Base-by-base conservation (phyloP, 2,329 filamentous ascomycete genomes). In the Pseudogymnoascus sp. region DNA sequence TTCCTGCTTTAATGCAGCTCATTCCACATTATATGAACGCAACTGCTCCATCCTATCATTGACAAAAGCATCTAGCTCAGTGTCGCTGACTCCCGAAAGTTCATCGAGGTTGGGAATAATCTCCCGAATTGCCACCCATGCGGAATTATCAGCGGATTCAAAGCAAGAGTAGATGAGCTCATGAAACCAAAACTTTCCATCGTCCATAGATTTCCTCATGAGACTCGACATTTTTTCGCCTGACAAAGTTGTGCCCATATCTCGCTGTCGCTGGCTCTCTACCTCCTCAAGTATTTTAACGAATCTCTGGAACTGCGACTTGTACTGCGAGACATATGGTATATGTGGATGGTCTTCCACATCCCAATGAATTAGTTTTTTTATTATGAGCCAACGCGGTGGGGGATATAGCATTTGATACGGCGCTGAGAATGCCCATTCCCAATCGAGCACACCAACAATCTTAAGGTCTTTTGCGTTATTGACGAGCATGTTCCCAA, bases 361-460 rank as follows among this genome's bases (percentile, higher is more conserved):
- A 18, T 42, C 38, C 59, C 59, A 65, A 63, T 61, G 23, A 49
- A 61, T 65, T 59, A 60, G 64, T n/a, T 46, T 56, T 34, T 64
- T 62, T 23, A 65, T 42, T 60, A 63, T 61, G 42, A 76, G 72
- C 74, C 70, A 77, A 72, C 69, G 76, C 7, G 72, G 75, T 49
- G 73, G 71, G 7, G 73, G 75, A 64, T 66, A 72, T 69, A 76
- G 72, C 14, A 77, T 66, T 66, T 77, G 73, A 31, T 72, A 71
- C 0, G 75, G 75, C 59, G 74, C 72, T 9, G 72, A 69, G 61
- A 76, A 77, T 40, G 73, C 72, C 74, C 73, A 76, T 62, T 76
- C 74, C 8, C 73, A 69, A 49, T 76, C 74, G 21, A 77, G 69
- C 43, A 76, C 69, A 61, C 71, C 72, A 42, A 75, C 66, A 42